phyloP scores from a whole-genome alignment of 2,329 filamentous ascomycete species.

The Amauroascus verrucosus region DNA sequence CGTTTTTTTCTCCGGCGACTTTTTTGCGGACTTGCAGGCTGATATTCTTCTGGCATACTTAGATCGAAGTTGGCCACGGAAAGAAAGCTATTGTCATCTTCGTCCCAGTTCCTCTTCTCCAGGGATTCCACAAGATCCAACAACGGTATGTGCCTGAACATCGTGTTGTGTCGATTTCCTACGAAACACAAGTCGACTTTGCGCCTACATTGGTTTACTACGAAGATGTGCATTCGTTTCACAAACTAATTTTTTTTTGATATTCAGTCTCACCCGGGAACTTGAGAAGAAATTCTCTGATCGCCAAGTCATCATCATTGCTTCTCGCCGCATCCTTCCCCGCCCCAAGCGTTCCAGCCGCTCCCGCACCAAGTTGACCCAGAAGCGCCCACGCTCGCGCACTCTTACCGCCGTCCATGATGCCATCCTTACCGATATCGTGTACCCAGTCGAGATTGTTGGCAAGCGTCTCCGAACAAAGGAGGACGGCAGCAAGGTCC shows the following conservation, averaged over 20 bases:
- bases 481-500: slow-evolving; percentile 95
- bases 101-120: slow-evolving; percentile 97
- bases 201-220: neutral
- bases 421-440: slow-evolving; percentile 92
- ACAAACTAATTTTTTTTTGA: slow-evolving; percentile 2
- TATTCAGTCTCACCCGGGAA: slow-evolving; percentile 83
- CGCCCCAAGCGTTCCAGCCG: slow-evolving; percentile 97
- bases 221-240: neutral
- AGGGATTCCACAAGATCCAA: slow-evolving; percentile 98
- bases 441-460: slow-evolving; percentile 99
- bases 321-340: slow-evolving; percentile 95
- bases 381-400: slow-evolving; percentile 97
- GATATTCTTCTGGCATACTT: slow-evolving; percentile 29
- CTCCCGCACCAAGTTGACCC: slow-evolving; percentile 89
- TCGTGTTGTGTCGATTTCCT: neutral
- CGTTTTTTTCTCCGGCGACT: slow-evolving; percentile 6
- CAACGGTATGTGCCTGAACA: slow-evolving; percentile 69
- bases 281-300: slow-evolving; percentile 99
- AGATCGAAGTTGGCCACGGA: slow-evolving; percentile 99
- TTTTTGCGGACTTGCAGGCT: slow-evolving; percentile 20
- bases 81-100: slow-evolving; percentile 99
- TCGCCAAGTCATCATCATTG: slow-evolving; percentile 98
- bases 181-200: neutral
- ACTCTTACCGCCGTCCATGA: slow-evolving; percentile 99
- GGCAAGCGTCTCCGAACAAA: slow-evolving; percentile 98